Evolutionary conservation across 139 green algal genomes (phyloP), one percentile per base, ranked within the genome.

Genomic region (Yamagishiella unicocca): DNA sequence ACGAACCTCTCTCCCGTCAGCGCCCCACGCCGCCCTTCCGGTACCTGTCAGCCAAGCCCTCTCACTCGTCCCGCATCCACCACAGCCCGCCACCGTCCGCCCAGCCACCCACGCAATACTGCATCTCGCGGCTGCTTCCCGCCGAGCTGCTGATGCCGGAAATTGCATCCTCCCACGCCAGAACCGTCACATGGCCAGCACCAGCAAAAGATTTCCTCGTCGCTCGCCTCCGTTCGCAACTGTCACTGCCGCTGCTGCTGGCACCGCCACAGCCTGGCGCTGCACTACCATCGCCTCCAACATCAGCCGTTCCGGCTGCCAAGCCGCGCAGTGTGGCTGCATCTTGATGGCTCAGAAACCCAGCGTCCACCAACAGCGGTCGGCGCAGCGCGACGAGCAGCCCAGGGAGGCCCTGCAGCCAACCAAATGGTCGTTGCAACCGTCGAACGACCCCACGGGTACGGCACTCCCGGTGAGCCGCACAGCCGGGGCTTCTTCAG

Each of bases 381-480:
- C 25, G 53, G 55, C 55, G 77, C 54, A 84, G 77, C 35, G 77
- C 55, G 35, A 84, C 77, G 10, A 84, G 77, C 38, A 84, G 40
- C 14, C 37, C 77, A 25, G 77, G 55, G 21, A 73, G 37, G 14
- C 77, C 77, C 77, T 84, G 77, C 31, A 46, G 9, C 9, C 58
- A n/a, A 67, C 5, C 5, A 24, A 67, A 5, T 35, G 58, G 58
- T 24, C 12, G 58, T 61, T 61, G 17, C 50, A 12, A 25, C 50
- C 50, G 50, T 25, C 50, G 14, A 17, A 61, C 50, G n/a, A n/a
- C n/a, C n/a, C n/a, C n/a, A n/a, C n/a, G n/a, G n/a, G n/a, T n/a
- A n/a, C n/a, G n/a, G n/a, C n/a, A n/a, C n/a, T n/a, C n/a, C n/a
- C n/a, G n/a, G n/a, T n/a, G n/a, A n/a, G n/a, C n/a, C n/a, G n/a